These are phyloP conservation scores for Crinitomyces ghanaensis DNA, from an alignment of 805 yeast genomes.

Conservation along the genomic window DNA sequence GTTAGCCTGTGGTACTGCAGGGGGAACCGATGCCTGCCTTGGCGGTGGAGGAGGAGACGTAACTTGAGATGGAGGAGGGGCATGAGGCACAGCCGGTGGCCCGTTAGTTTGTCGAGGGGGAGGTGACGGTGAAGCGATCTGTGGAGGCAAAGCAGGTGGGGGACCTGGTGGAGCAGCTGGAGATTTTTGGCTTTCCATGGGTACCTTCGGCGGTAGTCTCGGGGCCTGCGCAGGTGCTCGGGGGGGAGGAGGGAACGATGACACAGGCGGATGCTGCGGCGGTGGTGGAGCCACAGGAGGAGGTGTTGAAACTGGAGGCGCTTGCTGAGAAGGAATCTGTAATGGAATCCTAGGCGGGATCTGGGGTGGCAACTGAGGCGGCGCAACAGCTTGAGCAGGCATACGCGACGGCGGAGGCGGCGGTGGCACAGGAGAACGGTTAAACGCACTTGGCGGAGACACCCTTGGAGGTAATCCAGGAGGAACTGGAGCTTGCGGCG, in stretches of 20 bases:
- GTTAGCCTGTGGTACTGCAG: slow-evolving; percentile 15
- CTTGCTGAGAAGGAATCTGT: slow-evolving; percentile 4
- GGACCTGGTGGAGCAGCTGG: slow-evolving; percentile 17
- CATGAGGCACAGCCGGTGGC: slow-evolving; percentile 19
- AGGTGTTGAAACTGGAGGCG: slow-evolving; percentile 5
- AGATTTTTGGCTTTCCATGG: no score
- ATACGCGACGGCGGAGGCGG: slow-evolving; percentile 12
- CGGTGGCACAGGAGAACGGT: slow-evolving; percentile 9
- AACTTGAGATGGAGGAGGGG: slow-evolving; percentile 21
- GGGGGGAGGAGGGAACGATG: slow-evolving; percentile 25
- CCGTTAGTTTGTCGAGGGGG: slow-evolving; percentile 10
- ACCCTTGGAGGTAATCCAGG: slow-evolving; percentile 27
- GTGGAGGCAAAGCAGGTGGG: slow-evolving; percentile 13
- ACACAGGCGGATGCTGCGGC: slow-evolving; percentile 22
- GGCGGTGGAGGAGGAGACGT: slow-evolving; percentile 15
- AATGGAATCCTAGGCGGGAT: slow-evolving; percentile 10
- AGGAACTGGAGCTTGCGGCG: slow-evolving; percentile 11
- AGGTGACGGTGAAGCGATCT: slow-evolving; percentile 14
- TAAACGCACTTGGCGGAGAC: slow-evolving; percentile 20
- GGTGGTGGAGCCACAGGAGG: slow-evolving; percentile 16
- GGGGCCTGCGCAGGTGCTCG: slow-evolving; percentile 18
- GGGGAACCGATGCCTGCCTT: slow-evolving; percentile 15
- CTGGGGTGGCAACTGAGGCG: slow-evolving; percentile 19
- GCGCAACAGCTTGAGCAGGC: slow-evolving; percentile 11
- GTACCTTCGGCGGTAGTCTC: no score